phyloP scores from a whole-genome alignment of 805 yeast species.

The Ogataea henricii region DNA sequence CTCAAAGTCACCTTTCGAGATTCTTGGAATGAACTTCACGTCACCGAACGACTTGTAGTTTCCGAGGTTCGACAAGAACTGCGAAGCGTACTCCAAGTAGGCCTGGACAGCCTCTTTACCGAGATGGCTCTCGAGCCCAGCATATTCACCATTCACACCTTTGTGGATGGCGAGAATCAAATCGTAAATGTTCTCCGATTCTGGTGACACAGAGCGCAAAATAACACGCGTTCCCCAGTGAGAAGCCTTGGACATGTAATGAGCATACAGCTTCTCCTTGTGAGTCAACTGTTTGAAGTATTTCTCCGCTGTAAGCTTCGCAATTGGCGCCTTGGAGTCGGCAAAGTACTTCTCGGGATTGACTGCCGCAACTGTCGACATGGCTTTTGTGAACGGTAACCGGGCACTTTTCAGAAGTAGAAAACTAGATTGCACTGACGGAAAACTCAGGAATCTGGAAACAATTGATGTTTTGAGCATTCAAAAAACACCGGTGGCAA shows the following conservation, averaged over 20 bases:
- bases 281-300: constrained; percentile 67
- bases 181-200: constrained; percentile 75
- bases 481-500: neutral
- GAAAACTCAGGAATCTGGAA: neutral
- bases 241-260: constrained; percentile 78
- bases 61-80: constrained; percentile 72
- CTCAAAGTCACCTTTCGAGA: constrained; percentile 50
- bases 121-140: constrained; percentile 36
- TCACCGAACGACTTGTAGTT: constrained; percentile 89
- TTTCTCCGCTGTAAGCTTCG: constrained; percentile 64
- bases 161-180: constrained; percentile 62
- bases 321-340: constrained; percentile 68
- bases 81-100: constrained; percentile 75
- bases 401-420: neutral
- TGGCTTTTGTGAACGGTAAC: neutral
- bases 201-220: constrained; percentile 79
- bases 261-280: constrained; percentile 72
- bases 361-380: constrained; percentile 12
- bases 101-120: constrained; percentile 40
- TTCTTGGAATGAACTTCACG: constrained; percentile 75
- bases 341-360: constrained; percentile 43
- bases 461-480: constrained; percentile 5
- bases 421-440: neutral
- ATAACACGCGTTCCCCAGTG: constrained; percentile 83
- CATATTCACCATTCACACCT: constrained; percentile 50